These are phyloP conservation scores for Colletotrichum melonis DNA, from an alignment of 2,329 filamentous ascomycete genomes.

Conservation along the genomic window DNA sequence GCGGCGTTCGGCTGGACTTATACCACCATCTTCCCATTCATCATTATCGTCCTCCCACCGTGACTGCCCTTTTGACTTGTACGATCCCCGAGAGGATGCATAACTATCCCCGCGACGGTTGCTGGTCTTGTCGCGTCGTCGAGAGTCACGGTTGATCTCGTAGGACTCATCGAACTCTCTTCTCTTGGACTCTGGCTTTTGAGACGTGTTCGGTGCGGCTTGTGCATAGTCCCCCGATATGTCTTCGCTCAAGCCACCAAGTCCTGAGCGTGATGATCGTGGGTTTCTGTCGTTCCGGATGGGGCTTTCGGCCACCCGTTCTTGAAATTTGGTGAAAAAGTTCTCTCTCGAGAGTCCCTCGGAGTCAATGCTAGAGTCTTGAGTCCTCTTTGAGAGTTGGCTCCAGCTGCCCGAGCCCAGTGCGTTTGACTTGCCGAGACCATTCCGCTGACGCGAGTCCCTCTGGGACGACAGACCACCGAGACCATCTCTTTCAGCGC, in stretches of 20 bases:
- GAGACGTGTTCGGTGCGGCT: not conserved
- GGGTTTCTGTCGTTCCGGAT: not conserved
- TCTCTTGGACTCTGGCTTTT: not conserved
- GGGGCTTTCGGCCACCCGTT: conserved; percentile 6
- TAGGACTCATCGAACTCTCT: conserved; percentile 33
- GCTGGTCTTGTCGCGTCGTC: conserved; percentile 24
- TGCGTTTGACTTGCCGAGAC: not conserved
- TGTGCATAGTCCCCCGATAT: not conserved
- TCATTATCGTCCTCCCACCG: conserved; percentile 42
- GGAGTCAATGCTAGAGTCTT: not conserved
- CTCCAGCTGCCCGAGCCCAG: not conserved
- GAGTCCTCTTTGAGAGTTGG: conserved; percentile 12
- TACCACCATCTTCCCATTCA: conserved; percentile 52
- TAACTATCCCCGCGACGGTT: conserved; percentile 16
- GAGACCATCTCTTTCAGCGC: not conserved
- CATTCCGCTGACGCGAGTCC: not conserved
- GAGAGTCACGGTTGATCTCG: conserved; percentile 32
- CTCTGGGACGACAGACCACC: not conserved
- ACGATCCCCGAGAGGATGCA: not conserved
- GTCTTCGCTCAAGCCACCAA: not conserved
- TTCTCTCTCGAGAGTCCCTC: not conserved
- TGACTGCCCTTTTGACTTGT: conserved; percentile 21
- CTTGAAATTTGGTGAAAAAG: conserved; percentile 18
- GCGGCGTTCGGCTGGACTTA: conserved; percentile 51
- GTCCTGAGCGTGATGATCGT: not conserved